These are phyloP conservation scores for Castanea crenata DNA, from an alignment of 306 rosid genomes.

Conservation along the genomic window DNA sequence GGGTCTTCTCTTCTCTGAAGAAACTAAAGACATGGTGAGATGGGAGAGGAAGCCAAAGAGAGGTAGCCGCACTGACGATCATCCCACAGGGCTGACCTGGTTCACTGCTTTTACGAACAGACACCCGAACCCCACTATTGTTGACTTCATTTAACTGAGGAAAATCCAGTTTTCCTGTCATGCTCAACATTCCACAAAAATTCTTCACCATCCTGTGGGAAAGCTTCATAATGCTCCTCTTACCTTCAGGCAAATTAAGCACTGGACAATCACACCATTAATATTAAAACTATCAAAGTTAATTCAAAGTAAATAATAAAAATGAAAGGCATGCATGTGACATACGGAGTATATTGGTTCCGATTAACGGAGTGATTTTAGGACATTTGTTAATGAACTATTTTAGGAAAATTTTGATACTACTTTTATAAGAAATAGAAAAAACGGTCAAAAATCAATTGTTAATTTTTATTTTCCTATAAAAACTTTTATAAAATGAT, in stretches of 20 bases:
- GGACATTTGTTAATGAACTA: too few species aligned
- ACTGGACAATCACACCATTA: constrained; percentile 22
- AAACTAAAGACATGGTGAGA: constrained; percentile 36
- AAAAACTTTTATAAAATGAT: too few species aligned
- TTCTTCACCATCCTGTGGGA: constrained; percentile 56
- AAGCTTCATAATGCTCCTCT: constrained; percentile 43
- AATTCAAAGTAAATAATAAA: background rate
- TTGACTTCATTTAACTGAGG: constrained; percentile 39
- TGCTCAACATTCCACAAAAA: constrained; percentile 43
- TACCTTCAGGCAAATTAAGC: constrained; percentile 32
- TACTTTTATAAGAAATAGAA: too few species aligned
- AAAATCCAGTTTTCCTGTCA: constrained; percentile 40
- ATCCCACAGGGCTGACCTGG: constrained; percentile 45
- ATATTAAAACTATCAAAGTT: background rate
- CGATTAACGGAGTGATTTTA: too few species aligned
- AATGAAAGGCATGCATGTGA: background rate
- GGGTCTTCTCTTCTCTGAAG: constrained; percentile 35
- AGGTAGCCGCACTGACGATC: constrained; percentile 44
- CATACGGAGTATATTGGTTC: too few species aligned
- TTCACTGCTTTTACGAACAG: constrained; percentile 31
- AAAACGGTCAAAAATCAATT: too few species aligned
- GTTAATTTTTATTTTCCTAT: too few species aligned
- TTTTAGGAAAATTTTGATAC: too few species aligned
- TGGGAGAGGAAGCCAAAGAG: constrained; percentile 58
- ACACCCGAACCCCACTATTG: constrained; percentile 37